These are phyloP conservation scores for Sequoiadendron giganteum DNA, from an alignment of 75 land plant genomes.

Conservation along the genomic window DNA sequence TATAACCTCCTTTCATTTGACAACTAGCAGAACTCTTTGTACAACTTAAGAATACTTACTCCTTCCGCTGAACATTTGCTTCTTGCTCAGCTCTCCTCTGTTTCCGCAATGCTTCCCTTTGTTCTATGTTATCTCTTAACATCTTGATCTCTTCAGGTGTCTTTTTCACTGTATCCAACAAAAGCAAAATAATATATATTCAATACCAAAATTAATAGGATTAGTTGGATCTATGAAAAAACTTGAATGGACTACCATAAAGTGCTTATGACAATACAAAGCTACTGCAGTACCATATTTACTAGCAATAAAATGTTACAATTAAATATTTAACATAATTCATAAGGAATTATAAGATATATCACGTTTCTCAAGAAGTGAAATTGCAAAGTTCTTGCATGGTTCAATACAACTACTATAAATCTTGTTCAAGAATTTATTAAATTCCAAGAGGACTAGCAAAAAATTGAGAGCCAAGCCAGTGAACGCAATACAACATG, in stretches of 20 bases:
- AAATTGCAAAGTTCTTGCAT: neutral
- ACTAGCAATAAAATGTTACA: neutral
- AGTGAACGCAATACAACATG: neutral
- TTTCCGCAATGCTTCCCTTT: slow-evolving; percentile 51
- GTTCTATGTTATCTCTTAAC: slow-evolving; percentile 31
- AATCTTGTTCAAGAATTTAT: neutral
- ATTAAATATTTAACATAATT: neutral
- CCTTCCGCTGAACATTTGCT: slow-evolving; percentile 44
- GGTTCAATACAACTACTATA: neutral
- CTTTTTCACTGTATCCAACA: slow-evolving; percentile 31
- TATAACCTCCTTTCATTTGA: neutral
- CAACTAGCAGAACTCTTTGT: neutral
- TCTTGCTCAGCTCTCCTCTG: slow-evolving; percentile 58
- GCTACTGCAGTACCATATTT: neutral
- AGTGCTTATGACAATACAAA: neutral
- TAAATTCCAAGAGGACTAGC: neutral
- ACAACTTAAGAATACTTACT: slow-evolving; percentile 13
- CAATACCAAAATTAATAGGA: neutral
- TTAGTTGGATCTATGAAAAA: neutral
- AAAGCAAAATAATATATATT: neutral
- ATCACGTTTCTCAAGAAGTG: neutral
- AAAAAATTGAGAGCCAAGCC: neutral
- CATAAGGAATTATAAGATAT: neutral
- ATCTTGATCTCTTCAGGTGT: slow-evolving; percentile 44
- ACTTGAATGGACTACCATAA: neutral